A percentile compares a stretch with the other conserved stretches of the same genome.
These are phyloP conservation scores for Collybia mongolica DNA, from an alignment of 768 basidiomycete species.

Conservation along the genomic window DNA sequence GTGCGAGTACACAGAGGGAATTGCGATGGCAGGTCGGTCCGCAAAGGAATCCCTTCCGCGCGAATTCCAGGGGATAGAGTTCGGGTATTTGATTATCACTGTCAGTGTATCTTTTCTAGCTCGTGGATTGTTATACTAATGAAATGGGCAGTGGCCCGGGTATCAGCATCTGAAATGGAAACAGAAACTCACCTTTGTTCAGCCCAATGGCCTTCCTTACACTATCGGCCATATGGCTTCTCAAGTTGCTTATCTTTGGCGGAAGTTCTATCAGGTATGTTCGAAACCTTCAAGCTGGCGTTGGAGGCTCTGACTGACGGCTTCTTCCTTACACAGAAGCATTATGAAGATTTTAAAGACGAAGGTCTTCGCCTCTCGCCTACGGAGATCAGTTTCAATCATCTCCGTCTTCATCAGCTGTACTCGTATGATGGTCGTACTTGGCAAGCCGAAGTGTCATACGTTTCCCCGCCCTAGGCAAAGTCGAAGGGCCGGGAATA, in stretches of 20 bases:
- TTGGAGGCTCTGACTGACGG: neutral
- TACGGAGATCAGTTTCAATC: slow-evolving; percentile 8
- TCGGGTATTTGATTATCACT: slow-evolving; percentile 5
- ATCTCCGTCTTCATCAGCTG: slow-evolving; percentile 11
- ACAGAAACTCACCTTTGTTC: slow-evolving; percentile 6
- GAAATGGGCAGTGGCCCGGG: slow-evolving; percentile 9
- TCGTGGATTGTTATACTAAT: neutral
- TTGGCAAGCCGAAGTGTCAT: slow-evolving; percentile 13
- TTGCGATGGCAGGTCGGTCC: slow-evolving; percentile 4
- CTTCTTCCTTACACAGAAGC: neutral
- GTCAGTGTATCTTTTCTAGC: neutral
- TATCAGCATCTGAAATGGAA: slow-evolving; percentile 14
- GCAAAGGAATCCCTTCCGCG: slow-evolving; percentile 4
- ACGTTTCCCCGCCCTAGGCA: slow-evolving; percentile 2
- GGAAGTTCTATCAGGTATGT: slow-evolving; percentile 12
- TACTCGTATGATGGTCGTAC: slow-evolving; percentile 7
- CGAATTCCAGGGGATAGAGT: slow-evolving; percentile 1
- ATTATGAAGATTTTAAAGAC: slow-evolving; percentile 6
- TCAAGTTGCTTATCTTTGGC: slow-evolving; percentile 11
- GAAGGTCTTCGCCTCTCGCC: slow-evolving; percentile 6
- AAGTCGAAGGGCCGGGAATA: too few species aligned
- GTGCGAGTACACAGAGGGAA: slow-evolving; percentile 11
- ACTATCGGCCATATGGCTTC: slow-evolving; percentile 11
- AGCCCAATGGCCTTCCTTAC: slow-evolving; percentile 3
- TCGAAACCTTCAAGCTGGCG: too few species aligned